Percentiles rank a stretch among this genome's conserved stretches.
Evolutionary conservation across 805 yeast genomes (phyloP).

Genomic region (Candida stauntonica): DNA sequence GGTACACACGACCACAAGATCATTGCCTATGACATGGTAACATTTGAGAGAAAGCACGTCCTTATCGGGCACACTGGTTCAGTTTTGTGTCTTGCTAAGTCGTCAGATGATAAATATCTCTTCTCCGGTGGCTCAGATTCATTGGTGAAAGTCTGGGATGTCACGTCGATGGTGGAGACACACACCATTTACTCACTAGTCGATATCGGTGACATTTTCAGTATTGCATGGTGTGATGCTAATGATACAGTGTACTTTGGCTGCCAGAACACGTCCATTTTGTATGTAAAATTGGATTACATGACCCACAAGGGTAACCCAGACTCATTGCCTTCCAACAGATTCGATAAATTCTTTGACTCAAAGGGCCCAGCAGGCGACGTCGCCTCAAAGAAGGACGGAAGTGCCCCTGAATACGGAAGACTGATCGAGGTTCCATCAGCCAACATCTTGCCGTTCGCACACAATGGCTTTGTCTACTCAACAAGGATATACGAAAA

Average conservation of each 20-base stretch:
- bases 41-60: constrained; percentile 51
- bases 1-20: constrained; percentile 89
- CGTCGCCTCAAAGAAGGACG: not conserved
- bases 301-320: constrained; percentile 28
- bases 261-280: constrained; percentile 85
- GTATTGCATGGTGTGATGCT: constrained; percentile 63
- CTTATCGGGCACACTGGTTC: constrained; percentile 66
- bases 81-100: constrained; percentile 64
- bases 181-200: constrained; percentile 78
- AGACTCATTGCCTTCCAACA: constrained; percentile 50
- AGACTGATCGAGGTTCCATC: constrained; percentile 63
- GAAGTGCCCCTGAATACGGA: constrained; percentile 8
- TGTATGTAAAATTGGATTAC: constrained; percentile 52
- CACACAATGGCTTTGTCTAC: constrained; percentile 90
- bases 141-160: constrained; percentile 78
- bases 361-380: constrained; percentile 79
- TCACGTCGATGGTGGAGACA: constrained; percentile 42
- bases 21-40: constrained; percentile 60
- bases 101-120: constrained; percentile 49
- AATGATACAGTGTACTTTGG: constrained; percentile 72
- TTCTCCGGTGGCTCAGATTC: constrained; percentile 92
- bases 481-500: constrained; percentile 38
- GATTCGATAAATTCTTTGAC: constrained; percentile 85
- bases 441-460: constrained; percentile 65
- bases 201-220: constrained; percentile 92